Evolutionary conservation across 345 rosid species (phyloP).

Genomic region (Brassica incana): DNA sequence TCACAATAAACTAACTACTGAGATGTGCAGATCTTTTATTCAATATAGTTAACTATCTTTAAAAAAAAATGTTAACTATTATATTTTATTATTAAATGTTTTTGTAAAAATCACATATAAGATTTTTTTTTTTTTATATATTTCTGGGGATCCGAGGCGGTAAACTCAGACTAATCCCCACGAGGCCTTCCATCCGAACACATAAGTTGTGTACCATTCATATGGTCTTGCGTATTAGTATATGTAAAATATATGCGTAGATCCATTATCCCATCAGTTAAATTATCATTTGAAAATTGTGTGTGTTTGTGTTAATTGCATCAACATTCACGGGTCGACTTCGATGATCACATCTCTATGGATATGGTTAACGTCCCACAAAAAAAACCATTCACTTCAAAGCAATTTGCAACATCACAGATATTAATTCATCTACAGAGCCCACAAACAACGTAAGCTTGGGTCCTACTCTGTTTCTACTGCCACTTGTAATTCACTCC

Average conservation of each 20-base stretch:
- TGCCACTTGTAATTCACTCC: conserved; percentile 28
- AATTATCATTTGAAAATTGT: not conserved
- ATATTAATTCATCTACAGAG: conserved; percentile 16
- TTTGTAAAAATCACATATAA: not conserved
- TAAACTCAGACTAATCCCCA: too few relatives aligned
- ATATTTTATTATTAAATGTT: not conserved
- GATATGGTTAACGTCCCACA: conserved; percentile 28
- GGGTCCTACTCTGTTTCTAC: conserved; percentile 20
- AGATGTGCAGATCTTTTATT: not conserved
- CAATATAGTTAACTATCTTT: not conserved
- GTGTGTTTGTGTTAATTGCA: conserved; percentile 1
- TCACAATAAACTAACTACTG: not conserved
- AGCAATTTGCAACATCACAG: conserved; percentile 29
- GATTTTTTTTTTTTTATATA: too few relatives aligned
- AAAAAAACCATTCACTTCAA: conserved; percentile 21
- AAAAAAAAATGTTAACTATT: not conserved
- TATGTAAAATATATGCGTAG: not conserved
- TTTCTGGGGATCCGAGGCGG: too few relatives aligned
- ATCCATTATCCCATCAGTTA: not conserved
- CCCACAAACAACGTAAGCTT: conserved; percentile 14
- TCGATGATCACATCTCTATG: conserved; percentile 14
- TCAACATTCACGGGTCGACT: conserved; percentile 1
- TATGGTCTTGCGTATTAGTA: not conserved
- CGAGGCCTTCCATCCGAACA: too few relatives aligned
- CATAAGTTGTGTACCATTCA: too few relatives aligned